Conservation (phyloP, 2,329 filamentous ascomycete genomes). For the Fusarium marasasianum region DNA sequence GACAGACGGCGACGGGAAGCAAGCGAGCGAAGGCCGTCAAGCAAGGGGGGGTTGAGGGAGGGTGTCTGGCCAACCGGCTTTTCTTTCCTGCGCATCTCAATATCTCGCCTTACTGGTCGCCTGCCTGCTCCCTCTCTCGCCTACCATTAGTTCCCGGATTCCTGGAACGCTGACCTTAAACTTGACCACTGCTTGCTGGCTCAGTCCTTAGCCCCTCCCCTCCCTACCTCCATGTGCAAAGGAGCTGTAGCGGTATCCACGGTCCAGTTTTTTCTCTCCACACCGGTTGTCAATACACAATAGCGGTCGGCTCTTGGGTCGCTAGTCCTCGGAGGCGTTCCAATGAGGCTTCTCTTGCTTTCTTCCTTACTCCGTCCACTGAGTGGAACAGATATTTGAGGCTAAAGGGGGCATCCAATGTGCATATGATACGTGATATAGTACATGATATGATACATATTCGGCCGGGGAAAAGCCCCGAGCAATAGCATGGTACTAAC, state of each 20-base stretch:
- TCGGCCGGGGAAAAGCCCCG: slow-evolving; percentile 14
- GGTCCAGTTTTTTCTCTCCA: slow-evolving; percentile 22
- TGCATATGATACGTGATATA: slow-evolving; percentile 20
- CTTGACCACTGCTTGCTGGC: slow-evolving; percentile 23
- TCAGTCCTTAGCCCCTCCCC: slow-evolving; percentile 11
- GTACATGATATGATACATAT: slow-evolving; percentile 18
- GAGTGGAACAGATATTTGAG: slow-evolving; percentile 15
- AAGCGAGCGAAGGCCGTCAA: slow-evolving; percentile 40
- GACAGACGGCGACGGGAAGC: slow-evolving; percentile 40
- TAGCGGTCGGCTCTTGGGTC: slow-evolving; percentile 34
- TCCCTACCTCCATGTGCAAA: slow-evolving; percentile 13
- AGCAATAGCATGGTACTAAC: slow-evolving; percentile 9
- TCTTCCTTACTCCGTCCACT: background rate
- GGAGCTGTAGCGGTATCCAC: slow-evolving; percentile 25
- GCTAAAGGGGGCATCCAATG: slow-evolving; percentile 27
- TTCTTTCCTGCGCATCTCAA: slow-evolving; percentile 35
- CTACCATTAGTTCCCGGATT: slow-evolving; percentile 43
- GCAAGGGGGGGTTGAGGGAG: slow-evolving; percentile 21
- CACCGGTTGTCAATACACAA: slow-evolving; percentile 30
- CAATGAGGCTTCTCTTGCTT: slow-evolving; percentile 22
- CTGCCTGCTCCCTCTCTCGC: slow-evolving; percentile 24
- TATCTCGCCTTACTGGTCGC: slow-evolving; percentile 38
- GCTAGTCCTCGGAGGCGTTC: slow-evolving; percentile 18
- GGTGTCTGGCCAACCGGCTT: slow-evolving; percentile 33
- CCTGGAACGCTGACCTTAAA: slow-evolving; percentile 35